These are phyloP conservation scores for Dunaliella sp. DNA, from an alignment of 139 green algal species.

Conservation along the genomic window DNA sequence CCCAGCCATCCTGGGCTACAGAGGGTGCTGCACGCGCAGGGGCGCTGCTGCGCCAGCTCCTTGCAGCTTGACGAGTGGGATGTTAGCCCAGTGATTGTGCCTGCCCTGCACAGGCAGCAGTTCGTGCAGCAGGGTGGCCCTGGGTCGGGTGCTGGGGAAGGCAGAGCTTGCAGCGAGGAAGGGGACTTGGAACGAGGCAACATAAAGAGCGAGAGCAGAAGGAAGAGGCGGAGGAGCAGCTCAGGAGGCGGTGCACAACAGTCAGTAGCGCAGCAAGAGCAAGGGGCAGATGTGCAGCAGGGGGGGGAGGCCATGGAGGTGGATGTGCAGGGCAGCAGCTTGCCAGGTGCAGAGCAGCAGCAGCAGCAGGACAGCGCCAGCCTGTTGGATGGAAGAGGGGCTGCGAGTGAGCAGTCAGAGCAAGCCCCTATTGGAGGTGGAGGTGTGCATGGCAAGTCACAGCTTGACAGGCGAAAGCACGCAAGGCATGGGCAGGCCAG, in stretches of 20 bases:
- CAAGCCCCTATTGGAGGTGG: background rate
- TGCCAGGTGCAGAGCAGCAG: background rate
- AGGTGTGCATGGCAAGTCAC: background rate
- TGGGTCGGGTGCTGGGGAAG: background rate
- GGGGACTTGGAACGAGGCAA: background rate
- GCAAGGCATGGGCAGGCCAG: background rate
- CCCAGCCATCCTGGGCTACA: background rate
- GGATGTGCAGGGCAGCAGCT: background rate
- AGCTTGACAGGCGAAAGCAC: background rate
- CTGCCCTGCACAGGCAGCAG: background rate
- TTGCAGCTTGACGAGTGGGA: background rate
- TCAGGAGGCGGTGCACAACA: background rate
- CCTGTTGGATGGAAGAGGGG: background rate
- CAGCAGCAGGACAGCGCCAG: background rate
- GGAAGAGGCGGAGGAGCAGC: background rate
- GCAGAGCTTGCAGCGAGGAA: background rate
- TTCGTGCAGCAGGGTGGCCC: background rate
- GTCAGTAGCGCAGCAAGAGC: too few relatives aligned
- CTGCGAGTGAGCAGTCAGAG: background rate
- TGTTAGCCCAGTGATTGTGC: background rate
- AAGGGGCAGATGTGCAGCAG: too few relatives aligned
- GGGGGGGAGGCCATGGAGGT: background rate
- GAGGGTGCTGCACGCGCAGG: background rate
- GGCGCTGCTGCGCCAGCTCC: background rate
- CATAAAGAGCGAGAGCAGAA: background rate